Evolutionary conservation across 257 asterid species (phyloP), one percentile per base, ranked within the genome.

Genomic region (Primulina tabacum): DNA sequence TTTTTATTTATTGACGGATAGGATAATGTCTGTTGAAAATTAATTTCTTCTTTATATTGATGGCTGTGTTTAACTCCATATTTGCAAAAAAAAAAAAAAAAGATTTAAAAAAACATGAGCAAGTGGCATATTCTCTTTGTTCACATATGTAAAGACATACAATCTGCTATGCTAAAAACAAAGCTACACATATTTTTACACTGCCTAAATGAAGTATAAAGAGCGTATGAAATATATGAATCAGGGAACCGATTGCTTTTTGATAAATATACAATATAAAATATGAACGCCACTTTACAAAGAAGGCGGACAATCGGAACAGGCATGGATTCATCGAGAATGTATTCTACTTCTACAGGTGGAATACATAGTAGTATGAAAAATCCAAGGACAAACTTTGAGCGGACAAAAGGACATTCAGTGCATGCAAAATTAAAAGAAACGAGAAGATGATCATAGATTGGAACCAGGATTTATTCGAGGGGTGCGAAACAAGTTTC

Each of bases 1-100:
- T 75, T 60, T 62, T 77, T 40, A 75, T 69, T 67, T 47, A 18
- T 52, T 24, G 24, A 32, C 37, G 24, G 59, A 71, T 60, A 57
- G 33, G 59, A 72, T 69, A 24, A 69, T 69, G 35, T 20, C n/a
- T 5, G 37, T 33, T 32, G 34, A 58, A 55, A 5, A 59, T 32
- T 32, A 32, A 4, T 69, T 57, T 14, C 58, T 32, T 7, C 32
- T 17, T 50, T 52, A 52, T 30, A 34, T 28, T 43, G 69, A 57
- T 50, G 29, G 20, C 62, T 21, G 37, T 30, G 72, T 65, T 70
- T 28, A 2, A 28, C 30, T 28, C 30, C 4, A 24, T 28, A 28
- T 28, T 28, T 28, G 5, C 4, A 32, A 32, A n/a, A n/a, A n/a
- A n/a, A n/a, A n/a, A n/a, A n/a, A n/a, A 32, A 32, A 32, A 32